Conservation (phyloP, 2,329 filamentous ascomycete genomes). For the Didymella keratinophila region DNA sequence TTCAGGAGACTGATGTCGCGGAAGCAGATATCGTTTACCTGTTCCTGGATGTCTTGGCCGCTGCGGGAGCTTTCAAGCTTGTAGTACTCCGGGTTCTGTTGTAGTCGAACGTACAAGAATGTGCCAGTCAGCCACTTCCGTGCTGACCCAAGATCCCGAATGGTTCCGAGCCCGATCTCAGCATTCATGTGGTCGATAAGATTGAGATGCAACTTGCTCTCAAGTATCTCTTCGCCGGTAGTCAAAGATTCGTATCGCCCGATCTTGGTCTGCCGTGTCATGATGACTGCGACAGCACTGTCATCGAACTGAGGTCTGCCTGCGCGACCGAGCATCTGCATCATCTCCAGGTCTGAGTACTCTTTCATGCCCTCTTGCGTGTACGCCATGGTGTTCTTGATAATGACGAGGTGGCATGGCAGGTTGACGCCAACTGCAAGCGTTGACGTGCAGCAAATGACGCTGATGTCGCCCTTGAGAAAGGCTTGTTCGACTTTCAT, state of each 20-base stretch:
- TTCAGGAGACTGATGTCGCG: constrained; percentile 72
- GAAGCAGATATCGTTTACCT: constrained; percentile 74
- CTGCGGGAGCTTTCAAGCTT: constrained; percentile 64
- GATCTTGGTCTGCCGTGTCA: constrained; percentile 73
- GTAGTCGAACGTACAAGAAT: constrained; percentile 78
- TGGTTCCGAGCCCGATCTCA: constrained; percentile 78
- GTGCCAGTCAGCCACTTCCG: constrained; percentile 79
- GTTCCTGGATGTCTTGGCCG: constrained; percentile 64
- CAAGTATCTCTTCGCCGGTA: constrained; percentile 74
- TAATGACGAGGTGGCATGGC: constrained; percentile 81
- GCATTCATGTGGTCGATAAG: constrained; percentile 86
- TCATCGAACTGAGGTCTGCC: constrained; percentile 84
- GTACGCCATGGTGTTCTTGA: constrained; percentile 77
- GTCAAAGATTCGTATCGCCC: constrained; percentile 75
- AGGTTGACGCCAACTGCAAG: constrained; percentile 84
- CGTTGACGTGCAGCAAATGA: constrained; percentile 89
- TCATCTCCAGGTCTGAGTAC: constrained; percentile 82
- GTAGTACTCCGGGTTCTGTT: constrained; percentile 75
- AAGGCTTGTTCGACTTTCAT: constrained; percentile 72
- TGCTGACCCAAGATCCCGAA: constrained; percentile 70
- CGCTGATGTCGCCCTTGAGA: constrained; percentile 72
- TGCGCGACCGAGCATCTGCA: constrained; percentile 89
- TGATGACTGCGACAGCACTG: constrained; percentile 77
- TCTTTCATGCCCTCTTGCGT: constrained; percentile 67
- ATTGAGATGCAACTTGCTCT: constrained; percentile 80